phyloP scores from a whole-genome alignment of 352 stramenopile genomes.

The Pythium scleroteichum region DNA sequence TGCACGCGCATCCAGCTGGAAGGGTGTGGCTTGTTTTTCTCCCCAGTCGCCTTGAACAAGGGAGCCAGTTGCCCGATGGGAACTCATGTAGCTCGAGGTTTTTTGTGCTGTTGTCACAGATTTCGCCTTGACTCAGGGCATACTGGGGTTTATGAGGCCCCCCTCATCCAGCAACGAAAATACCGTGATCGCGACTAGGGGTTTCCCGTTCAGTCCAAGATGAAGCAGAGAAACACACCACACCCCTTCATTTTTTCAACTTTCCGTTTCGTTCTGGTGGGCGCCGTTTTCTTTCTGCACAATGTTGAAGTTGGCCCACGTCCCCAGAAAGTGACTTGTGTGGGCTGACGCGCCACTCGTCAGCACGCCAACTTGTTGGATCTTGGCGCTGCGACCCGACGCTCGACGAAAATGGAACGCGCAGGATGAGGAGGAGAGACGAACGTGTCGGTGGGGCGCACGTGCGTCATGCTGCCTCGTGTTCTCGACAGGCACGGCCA shows the following conservation, averaged over 20 bases:
- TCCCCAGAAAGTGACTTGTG: conserved; percentile 7
- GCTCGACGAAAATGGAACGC: not conserved
- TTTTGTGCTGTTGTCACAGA: conserved; percentile 7
- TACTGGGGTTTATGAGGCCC: not conserved
- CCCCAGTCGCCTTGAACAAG: conserved; percentile 19
- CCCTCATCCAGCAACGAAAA: conserved; percentile 19
- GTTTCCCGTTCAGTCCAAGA: conserved; percentile 18
- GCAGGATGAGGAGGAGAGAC: not conserved
- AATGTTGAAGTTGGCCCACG: not conserved
- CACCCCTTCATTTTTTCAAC: conserved; percentile 15
- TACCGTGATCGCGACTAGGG: conserved; percentile 27
- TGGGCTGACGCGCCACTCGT: conserved; percentile 14
- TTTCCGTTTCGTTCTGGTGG: conserved; percentile 5
- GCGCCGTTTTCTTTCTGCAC: conserved; percentile 12
- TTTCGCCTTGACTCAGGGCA: not conserved
- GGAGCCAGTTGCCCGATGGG: conserved; percentile 6
- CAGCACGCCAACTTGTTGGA: conserved; percentile 1
- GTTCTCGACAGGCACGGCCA: not conserved
- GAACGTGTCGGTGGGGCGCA: too few species aligned
- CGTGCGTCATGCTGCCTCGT: too few species aligned
- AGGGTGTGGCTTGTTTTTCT: conserved; percentile 12
- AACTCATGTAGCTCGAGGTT: conserved; percentile 1
- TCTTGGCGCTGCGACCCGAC: too few species aligned
- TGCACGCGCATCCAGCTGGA: conserved; percentile 23
- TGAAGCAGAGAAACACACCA: conserved; percentile 18